A percentile compares a stretch with the other conserved stretches of the same genome.
Evolutionary conservation across 441 rosid genomes (phyloP).

Genomic region (Populus trichocarpa): DNA sequence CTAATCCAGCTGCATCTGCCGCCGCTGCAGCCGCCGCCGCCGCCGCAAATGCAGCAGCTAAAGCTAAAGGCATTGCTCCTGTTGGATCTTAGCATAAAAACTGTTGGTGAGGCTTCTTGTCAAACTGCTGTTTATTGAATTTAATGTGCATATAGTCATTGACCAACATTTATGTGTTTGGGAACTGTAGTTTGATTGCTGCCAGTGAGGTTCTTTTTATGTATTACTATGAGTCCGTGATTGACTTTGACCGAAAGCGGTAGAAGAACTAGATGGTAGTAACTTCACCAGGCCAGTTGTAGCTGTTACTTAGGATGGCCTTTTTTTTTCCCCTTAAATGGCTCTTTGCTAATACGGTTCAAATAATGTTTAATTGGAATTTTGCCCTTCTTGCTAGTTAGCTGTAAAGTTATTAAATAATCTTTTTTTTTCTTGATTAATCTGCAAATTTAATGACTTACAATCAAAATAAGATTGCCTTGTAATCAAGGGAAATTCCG

Average conservation of each 20-base stretch:
- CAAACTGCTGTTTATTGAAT: conserved; percentile 21
- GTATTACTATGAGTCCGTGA: conserved; percentile 15
- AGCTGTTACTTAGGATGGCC: conserved; percentile 7
- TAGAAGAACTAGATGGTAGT: conserved; percentile 18
- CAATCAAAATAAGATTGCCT: not conserved
- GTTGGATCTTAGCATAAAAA: conserved; percentile 68
- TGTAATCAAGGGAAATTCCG: not conserved
- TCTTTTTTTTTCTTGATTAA: not conserved
- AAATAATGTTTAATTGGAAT: not conserved
- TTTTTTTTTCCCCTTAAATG: not conserved
- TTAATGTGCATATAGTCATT: conserved; percentile 35
- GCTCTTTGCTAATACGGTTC: not conserved
- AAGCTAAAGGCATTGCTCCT: conserved; percentile 72
- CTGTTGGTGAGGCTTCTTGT: conserved; percentile 17
- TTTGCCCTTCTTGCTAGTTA: not conserved
- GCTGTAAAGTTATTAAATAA: not conserved
- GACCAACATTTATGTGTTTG: conserved; percentile 14
- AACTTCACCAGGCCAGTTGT: conserved; percentile 9
- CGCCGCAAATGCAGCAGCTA: conserved; percentile 69
- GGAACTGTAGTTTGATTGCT: conserved; percentile 23
- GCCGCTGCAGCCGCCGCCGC: conserved; percentile 49
- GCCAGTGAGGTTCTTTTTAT: conserved; percentile 18
- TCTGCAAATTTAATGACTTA: not conserved
- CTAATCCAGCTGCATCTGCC: conserved; percentile 67
- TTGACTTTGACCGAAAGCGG: conserved; percentile 11